Evolutionary conservation across 495 filamentous ascomycete genomes (phyloP), one percentile per base, ranked within the genome.

Genomic region (Podospora australis): DNA sequence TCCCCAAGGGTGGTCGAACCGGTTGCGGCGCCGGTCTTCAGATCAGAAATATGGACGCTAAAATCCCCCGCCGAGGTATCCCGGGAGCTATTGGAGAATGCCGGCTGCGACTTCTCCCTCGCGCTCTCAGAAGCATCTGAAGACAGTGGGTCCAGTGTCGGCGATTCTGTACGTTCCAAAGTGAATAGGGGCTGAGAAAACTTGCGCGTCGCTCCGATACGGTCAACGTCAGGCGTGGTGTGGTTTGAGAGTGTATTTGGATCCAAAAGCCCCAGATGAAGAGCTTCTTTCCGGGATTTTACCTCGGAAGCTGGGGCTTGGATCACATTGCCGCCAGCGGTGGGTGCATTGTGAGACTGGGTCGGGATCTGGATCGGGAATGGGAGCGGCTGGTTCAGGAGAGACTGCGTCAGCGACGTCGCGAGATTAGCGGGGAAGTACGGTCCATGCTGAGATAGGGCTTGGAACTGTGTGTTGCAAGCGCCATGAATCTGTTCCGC

Each of bases 381-480:
- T 1, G 68, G 63, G 13, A 66, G 52, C 6, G 71, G 67, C 42
- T 74, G 71, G 50, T 70, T 71, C 23, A 74, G 48, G 14, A 74
- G 58, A 14, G 71, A 70, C 28, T 71, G 59, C 0, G 68, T 64
- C 13, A 74, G 61, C 36, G 66, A 64, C 3, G 66, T 60, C 13
- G 66, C 61, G n/a, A 70, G 52, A 29, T 68, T 62, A 3, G 60
- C 40, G 1, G 66, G 60, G 13, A 72, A 35, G 3, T 23, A 17
- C 7, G 46, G 41, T 8, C 35, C 4, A 14, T 46, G 48, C 2
- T 54, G 47, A 10, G 34, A 11, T 25, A 55, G n/a, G n/a, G n/a
- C 32, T 3, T 44, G 14, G 13, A 50, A 49, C 0, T 24, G 29
- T 10, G 16, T 17, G 14, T 44, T 25, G n/a, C n/a, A n/a, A n/a